A percentile compares a stretch with the other conserved stretches of the same genome.
Conservation (phyloP, 805 yeast species). For the Wickerhamomyces strasburgensis region DNA sequence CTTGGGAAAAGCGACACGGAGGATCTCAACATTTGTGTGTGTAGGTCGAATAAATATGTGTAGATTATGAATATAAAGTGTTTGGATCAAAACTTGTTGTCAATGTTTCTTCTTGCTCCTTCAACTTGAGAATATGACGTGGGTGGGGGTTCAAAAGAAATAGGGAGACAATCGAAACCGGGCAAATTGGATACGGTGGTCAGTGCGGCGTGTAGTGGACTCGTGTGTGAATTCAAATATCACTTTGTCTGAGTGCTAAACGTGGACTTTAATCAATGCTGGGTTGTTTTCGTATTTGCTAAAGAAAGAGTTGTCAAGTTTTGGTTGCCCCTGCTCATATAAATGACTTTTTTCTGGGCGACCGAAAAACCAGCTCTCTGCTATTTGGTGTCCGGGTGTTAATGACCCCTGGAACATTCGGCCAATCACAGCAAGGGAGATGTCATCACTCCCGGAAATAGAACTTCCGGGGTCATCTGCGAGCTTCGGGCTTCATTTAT, state of each 20-base stretch:
- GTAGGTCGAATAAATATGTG: conserved; percentile 1
- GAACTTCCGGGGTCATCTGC: not conserved
- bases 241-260: too few species aligned
- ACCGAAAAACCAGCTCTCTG: too few species aligned
- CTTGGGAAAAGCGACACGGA: conserved; percentile 4
- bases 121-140: conserved; percentile 1
- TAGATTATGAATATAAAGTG: not conserved
- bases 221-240: too few species aligned
- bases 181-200: too few species aligned
- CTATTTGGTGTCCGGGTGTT: not conserved
- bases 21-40: conserved; percentile 13
- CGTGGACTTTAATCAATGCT: too few species aligned
- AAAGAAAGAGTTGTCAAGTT: too few species aligned
- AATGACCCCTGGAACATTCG: too few species aligned
- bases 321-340: not conserved
- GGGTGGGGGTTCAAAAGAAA: conserved; percentile 6
- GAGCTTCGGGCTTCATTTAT: too few species aligned
- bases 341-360: too few species aligned
- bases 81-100: not conserved
- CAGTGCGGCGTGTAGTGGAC: too few species aligned
- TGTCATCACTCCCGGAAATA: not conserved
- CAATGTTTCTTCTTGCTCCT: conserved; percentile 1
- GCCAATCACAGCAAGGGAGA: not conserved
- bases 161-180: not conserved
- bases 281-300: too few species aligned